These are phyloP conservation scores for Solanum hybrid DNA, from an alignment of 305 asterid genomes.

Conservation along the genomic window DNA sequence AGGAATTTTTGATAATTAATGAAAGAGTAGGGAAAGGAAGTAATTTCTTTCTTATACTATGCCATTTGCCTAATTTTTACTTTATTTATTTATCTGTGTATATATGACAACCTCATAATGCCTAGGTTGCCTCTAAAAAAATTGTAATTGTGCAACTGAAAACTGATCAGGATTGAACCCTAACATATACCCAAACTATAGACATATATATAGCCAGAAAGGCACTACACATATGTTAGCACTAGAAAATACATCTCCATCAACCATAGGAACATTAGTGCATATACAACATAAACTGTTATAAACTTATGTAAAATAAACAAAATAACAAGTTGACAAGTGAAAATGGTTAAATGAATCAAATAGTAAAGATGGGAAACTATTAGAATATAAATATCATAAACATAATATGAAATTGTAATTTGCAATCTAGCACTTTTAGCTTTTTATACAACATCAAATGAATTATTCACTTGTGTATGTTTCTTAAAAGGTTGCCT, in stretches of 20 bases:
- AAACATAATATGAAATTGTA: background rate
- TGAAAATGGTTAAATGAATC: background rate
- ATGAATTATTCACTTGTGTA: background rate
- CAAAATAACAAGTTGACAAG: background rate
- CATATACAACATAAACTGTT: background rate
- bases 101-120: too few species aligned
- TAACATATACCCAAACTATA: background rate
- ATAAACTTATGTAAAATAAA: background rate
- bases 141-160: too few species aligned
- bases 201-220: background rate
- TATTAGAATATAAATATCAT: background rate
- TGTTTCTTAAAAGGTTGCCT: background rate
- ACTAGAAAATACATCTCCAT: background rate
- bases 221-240: background rate
- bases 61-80: too few species aligned
- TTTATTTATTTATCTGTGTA: too few species aligned
- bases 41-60: too few species aligned
- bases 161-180: too few species aligned
- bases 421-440: background rate
- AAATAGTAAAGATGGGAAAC: background rate
- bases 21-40: too few species aligned
- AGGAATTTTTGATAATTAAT: too few species aligned
- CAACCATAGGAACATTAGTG: background rate
- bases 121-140: too few species aligned
- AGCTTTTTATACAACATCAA: background rate